Percentiles rank a stretch among this genome's conserved stretches.
These are phyloP conservation scores for Coniochaeta ligniaria DNA, from an alignment of 2,329 filamentous ascomycete species.

Conservation along the genomic window DNA sequence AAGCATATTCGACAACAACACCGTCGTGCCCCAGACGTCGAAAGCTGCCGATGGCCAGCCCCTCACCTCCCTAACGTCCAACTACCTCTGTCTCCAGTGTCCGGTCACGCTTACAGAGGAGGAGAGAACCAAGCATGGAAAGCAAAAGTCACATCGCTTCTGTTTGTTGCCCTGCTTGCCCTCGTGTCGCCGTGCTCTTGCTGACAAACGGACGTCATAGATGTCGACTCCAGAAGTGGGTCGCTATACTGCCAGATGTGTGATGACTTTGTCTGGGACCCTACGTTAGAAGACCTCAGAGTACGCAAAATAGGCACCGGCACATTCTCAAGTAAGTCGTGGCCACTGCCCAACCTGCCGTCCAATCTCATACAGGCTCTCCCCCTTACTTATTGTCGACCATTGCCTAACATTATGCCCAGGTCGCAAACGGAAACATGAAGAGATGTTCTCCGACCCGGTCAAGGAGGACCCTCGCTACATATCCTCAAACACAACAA, in stretches of 20 bases:
- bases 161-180: constrained; percentile 43
- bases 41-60: constrained; percentile 49
- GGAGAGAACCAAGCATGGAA: constrained; percentile 59
- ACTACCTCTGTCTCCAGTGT: constrained; percentile 69
- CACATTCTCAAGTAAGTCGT: constrained; percentile 51
- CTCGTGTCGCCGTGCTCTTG: not conserved
- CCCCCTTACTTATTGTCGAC: not conserved
- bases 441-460: constrained; percentile 58
- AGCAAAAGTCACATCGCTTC: constrained; percentile 64
- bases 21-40: constrained; percentile 58
- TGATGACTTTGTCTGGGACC: constrained; percentile 77
- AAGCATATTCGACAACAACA: constrained; percentile 61
- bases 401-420: not conserved
- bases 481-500: constrained; percentile 69
- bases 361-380: too few relatives aligned
- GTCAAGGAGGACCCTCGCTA: constrained; percentile 68
- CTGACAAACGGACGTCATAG: constrained; percentile 34
- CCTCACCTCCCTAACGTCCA: constrained; percentile 56
- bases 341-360: not conserved
- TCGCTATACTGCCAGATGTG: constrained; percentile 76
- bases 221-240: constrained; percentile 70
- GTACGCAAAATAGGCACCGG: constrained; percentile 62
- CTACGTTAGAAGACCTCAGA: constrained; percentile 68
- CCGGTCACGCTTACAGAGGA: constrained; percentile 60
- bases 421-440: constrained; percentile 69